phyloP scores from a whole-genome alignment of 2,329 filamentous ascomycete species.

The Pyrenophora tritici-repentis region DNA sequence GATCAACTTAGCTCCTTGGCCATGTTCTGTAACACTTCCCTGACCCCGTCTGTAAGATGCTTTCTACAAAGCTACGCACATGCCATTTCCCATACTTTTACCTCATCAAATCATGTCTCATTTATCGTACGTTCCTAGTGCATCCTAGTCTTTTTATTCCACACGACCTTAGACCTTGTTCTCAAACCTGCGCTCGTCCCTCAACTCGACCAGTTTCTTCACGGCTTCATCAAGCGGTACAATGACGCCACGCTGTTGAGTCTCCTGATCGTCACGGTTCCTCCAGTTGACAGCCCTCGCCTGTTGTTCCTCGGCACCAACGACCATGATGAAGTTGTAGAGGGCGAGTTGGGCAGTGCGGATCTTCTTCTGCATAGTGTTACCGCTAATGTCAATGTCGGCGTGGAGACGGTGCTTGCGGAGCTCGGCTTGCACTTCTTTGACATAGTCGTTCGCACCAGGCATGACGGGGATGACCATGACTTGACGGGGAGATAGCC shows the following conservation, averaged over 20 bases:
- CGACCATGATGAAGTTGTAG: slow-evolving; percentile 83
- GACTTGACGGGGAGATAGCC: slow-evolving; percentile 82
- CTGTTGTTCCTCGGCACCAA: slow-evolving; percentile 66
- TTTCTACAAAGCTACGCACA: too few species aligned
- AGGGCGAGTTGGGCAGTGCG: slow-evolving; percentile 78
- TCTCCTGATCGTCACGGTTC: slow-evolving; percentile 66
- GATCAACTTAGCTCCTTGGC: too few species aligned
- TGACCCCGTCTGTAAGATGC: too few species aligned
- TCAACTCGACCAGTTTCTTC: slow-evolving; percentile 55
- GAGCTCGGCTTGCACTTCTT: slow-evolving; percentile 72
- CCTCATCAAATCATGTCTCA: slow-evolving; percentile 10
- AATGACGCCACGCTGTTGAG: slow-evolving; percentile 66
- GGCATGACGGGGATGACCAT: slow-evolving; percentile 79
- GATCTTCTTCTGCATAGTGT: slow-evolving; percentile 90
- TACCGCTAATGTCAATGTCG: slow-evolving; percentile 72
- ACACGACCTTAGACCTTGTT: slow-evolving; percentile 28
- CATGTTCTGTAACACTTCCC: too few species aligned
- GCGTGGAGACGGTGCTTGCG: slow-evolving; percentile 70
- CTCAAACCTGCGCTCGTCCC: slow-evolving; percentile 50
- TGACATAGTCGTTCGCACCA: slow-evolving; percentile 71
- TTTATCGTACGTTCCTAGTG: slow-evolving; percentile 7
- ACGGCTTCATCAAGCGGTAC: slow-evolving; percentile 65
- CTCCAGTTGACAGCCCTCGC: slow-evolving; percentile 65
- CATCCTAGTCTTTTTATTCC: not conserved
- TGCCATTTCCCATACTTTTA: not conserved